These are phyloP conservation scores for Pichia sp. DNA, from an alignment of 1,139 yeast genomes.

Conservation along the genomic window DNA sequence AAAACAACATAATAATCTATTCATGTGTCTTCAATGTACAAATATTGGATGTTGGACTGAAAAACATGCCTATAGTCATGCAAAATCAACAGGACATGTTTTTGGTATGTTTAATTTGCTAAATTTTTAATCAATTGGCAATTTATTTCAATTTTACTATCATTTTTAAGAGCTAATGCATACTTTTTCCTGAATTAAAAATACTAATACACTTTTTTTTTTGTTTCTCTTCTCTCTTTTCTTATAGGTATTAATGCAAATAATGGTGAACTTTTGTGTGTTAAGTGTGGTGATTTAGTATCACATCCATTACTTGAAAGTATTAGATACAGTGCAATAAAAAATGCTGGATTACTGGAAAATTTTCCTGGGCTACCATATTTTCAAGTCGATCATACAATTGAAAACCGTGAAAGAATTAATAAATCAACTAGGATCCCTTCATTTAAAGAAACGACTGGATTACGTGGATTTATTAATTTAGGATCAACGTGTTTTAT, in stretches of 20 bases:
- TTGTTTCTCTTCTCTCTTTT: constrained; percentile 1
- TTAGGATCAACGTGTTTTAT: constrained; percentile 97
- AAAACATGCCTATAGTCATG: constrained; percentile 58
- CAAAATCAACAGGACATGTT: constrained; percentile 55
- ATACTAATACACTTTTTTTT: constrained; percentile 1
- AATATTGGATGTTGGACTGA: constrained; percentile 65
- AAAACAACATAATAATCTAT: constrained; percentile 37
- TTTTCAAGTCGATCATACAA: constrained; percentile 21
- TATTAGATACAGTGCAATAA: constrained; percentile 35
- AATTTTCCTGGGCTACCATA: constrained; percentile 24
- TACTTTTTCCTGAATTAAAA: neutral
- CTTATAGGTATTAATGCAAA: constrained; percentile 41
- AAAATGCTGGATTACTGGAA: constrained; percentile 15
- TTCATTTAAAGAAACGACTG: constrained; percentile 55
- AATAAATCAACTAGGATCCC: constrained; percentile 42
- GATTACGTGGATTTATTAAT: constrained; percentile 81
- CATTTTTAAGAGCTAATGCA: neutral
- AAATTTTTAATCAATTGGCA: neutral
- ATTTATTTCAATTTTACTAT: neutral
- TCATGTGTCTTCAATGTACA: constrained; percentile 79
- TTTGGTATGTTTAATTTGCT: constrained; percentile 49
- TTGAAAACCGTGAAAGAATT: constrained; percentile 22
- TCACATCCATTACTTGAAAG: constrained; percentile 53
- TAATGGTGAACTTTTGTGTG: constrained; percentile 63
- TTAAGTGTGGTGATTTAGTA: constrained; percentile 67